phyloP scores from a whole-genome alignment of 352 stramenopile genomes.

The Globisporangium nagaii region DNA sequence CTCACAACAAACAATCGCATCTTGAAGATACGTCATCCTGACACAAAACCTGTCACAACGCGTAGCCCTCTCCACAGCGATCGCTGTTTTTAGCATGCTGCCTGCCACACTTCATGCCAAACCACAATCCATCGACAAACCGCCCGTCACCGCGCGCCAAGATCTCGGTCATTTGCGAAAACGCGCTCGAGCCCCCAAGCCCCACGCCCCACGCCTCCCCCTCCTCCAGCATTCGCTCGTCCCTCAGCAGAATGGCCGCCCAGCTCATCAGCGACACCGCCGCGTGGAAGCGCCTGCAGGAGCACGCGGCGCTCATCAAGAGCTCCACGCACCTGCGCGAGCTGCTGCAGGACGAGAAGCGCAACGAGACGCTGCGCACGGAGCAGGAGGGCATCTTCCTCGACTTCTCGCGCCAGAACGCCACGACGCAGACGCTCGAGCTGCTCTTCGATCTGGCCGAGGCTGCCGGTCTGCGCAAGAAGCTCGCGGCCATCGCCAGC shows the following conservation, averaged over 20 bases:
- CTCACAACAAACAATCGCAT: too few species aligned
- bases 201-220: conserved; percentile 4
- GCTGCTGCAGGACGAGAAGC: conserved; percentile 83
- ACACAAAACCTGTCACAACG: neutral
- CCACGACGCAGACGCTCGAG: conserved; percentile 82
- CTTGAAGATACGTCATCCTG: too few species aligned
- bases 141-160: neutral
- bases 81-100: too few species aligned
- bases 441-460: conserved; percentile 92
- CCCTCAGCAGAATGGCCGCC: neutral
- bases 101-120: too few species aligned
- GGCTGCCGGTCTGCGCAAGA: conserved; percentile 76
- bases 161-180: conserved; percentile 4
- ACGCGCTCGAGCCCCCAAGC: conserved; percentile 18
- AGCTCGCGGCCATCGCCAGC: conserved; percentile 88
- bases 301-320: conserved; percentile 80
- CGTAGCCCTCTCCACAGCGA: neutral
- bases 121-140: neutral
- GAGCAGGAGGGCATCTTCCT: conserved; percentile 92
- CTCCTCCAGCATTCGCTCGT: conserved; percentile 11
- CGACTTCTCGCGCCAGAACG: conserved; percentile 94
- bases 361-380: conserved; percentile 88
- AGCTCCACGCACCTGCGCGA: conserved; percentile 84
- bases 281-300: conserved; percentile 66
- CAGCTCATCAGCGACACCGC: conserved; percentile 64